Base-by-base conservation (phyloP, 768 basidiomycete genomes). In the Cystobasidium ongulense region DNA sequence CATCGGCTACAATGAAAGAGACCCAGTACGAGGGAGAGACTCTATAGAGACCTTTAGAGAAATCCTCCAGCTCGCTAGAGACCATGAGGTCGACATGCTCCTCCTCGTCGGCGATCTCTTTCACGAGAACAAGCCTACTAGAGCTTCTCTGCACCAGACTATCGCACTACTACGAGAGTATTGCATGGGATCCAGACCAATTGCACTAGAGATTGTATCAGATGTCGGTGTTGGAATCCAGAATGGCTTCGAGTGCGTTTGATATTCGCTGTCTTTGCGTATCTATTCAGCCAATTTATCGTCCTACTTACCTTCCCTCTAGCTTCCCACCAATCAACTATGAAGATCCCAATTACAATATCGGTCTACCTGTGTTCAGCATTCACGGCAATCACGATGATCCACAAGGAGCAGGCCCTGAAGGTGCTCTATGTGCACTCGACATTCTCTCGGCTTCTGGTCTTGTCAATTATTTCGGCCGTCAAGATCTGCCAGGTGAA, bases 381-480 rank as follows among this genome's bases (percentile, higher is more conserved):
- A 98, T 99, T 64, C 96, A 99, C 79, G 96, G 96, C 52, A 99
- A 99, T 79, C 96, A 99, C 81, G 96, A 99, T 79, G 96, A 99
- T 78, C 96, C 96, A 38, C 96, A 98, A 82, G 96, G 96, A 23
- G 89, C 92, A 25, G 93, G 94, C 1, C 85, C 90, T 10, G 89
- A 93, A 83, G 96, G 96, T 11, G 96, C 96, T 0, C 85, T 99
- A 0, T 94, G 92, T 78, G 93, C 95, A 0, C 87, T 99, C 15
- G 96, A 99, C 80, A 85, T 98, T 46, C 87, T 99, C 23, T 95
- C 94, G 1, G 94, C 92, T 21, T 87, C 91, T 0, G 96, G 96
- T 2, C 86, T 98, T 17, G 81, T 99, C 77, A 99, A 98, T 81
- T 98, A 99, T 81, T 97, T 99, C 85, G 96, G 96, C 35, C 96